These are phyloP conservation scores for Schwanniomyces yamadae DNA, from an alignment of 805 yeast species.

Conservation along the genomic window DNA sequence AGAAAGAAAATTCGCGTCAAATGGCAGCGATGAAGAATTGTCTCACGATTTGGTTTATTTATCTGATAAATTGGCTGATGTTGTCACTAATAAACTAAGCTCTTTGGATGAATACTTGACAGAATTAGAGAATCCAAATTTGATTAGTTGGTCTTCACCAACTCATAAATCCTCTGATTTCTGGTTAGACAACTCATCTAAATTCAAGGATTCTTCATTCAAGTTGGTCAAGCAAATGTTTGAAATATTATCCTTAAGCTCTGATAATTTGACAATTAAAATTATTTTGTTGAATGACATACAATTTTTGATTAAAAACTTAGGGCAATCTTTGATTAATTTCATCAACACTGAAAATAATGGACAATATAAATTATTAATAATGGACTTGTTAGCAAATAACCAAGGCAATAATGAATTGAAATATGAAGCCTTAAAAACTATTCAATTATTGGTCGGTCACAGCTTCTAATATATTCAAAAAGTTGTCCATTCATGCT, in stretches of 20 bases:
- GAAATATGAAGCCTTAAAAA: conserved; percentile 90
- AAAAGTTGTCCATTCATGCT: too few species aligned
- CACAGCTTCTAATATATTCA: conserved; percentile 60
- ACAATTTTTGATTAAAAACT: conserved; percentile 39
- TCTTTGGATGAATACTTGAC: conserved; percentile 90
- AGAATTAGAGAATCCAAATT: conserved; percentile 74
- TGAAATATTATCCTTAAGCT: conserved; percentile 41
- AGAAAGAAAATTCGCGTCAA: conserved; percentile 81
- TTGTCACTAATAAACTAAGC: conserved; percentile 69
- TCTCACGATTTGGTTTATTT: conserved; percentile 65
- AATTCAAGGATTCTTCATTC: conserved; percentile 78
- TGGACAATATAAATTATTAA: conserved; percentile 67
- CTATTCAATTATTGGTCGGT: conserved; percentile 91
- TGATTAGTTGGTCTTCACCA: conserved; percentile 79
- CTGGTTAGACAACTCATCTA: conserved; percentile 79
- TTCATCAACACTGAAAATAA: conserved; percentile 39
- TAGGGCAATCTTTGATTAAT: conserved; percentile 37
- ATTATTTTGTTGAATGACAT: conserved; percentile 44
- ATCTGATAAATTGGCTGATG: conserved; percentile 60
- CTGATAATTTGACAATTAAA: conserved; percentile 20
- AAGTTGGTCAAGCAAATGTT: conserved; percentile 65
- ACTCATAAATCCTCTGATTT: conserved; percentile 86
- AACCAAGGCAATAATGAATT: conserved; percentile 79
- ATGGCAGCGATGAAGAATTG: conserved; percentile 76
- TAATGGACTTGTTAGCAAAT: conserved; percentile 75